These are phyloP conservation scores for Chrysosporium keratinophilum DNA, from an alignment of 2,329 filamentous ascomycete species.

Conservation along the genomic window DNA sequence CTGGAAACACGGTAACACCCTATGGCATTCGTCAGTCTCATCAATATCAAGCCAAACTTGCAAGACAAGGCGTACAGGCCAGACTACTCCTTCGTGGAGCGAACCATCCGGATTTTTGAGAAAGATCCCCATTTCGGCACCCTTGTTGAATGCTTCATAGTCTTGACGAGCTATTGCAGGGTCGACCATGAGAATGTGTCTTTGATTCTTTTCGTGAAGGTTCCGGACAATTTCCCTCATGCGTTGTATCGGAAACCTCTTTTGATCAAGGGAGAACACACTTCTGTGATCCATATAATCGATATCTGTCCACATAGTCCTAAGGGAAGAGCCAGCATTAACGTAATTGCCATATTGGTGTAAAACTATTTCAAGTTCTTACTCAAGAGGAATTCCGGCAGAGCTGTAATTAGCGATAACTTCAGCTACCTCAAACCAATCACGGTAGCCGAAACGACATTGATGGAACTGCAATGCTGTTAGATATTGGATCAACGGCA, in stretches of 20 bases:
- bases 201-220: constrained; percentile 45
- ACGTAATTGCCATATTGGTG: background rate
- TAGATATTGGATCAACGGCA: background rate
- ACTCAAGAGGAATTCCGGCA: constrained; percentile 49
- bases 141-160: constrained; percentile 44
- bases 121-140: constrained; percentile 41
- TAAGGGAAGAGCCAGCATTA: background rate
- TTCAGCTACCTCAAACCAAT: constrained; percentile 56
- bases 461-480: constrained; percentile 53
- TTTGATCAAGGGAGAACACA: constrained; percentile 48
- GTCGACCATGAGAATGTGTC: constrained; percentile 53
- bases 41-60: background rate
- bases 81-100: constrained; percentile 46
- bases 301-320: constrained; percentile 31
- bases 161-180: constrained; percentile 62
- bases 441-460: constrained; percentile 71
- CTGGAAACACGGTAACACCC: constrained; percentile 45
- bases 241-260: constrained; percentile 42
- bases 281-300: constrained; percentile 53
- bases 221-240: constrained; percentile 44
- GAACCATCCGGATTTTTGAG: constrained; percentile 47
- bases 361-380: constrained; percentile 1
- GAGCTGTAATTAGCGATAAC: constrained; percentile 44
- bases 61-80: constrained; percentile 41
- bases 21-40: background rate